These are phyloP conservation scores for Asterionellopsis glacialis DNA, from an alignment of 108 stramenopile genomes.

Conservation along the genomic window DNA sequence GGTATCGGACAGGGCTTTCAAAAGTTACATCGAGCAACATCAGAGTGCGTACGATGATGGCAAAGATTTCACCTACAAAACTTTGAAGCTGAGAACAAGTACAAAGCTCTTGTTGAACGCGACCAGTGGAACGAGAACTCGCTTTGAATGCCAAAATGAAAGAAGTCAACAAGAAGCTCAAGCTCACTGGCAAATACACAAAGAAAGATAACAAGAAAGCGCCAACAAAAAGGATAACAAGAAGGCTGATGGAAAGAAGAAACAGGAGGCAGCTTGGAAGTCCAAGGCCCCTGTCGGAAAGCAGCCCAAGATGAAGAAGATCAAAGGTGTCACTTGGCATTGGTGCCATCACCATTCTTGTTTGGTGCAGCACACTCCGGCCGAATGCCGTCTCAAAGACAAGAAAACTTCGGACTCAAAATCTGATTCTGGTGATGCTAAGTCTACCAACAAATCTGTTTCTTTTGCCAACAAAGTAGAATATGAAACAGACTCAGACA, in stretches of 20 bases:
- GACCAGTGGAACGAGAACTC: conserved; percentile 20
- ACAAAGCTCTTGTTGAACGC: conserved; percentile 8
- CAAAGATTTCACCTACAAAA: conserved; percentile 4
- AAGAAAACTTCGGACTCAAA: too few species aligned
- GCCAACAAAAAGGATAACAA: conserved; percentile 20
- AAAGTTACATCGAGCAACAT: conserved; percentile 7
- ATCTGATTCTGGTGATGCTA: too few species aligned
- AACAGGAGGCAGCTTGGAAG: conserved; percentile 1
- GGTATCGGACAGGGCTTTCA: conserved; percentile 14
- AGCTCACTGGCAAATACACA: conserved; percentile 19
- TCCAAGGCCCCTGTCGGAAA: conserved; percentile 1
- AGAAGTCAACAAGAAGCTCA: conserved; percentile 4
- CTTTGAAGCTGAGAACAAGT: conserved; percentile 28
- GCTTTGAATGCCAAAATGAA: conserved; percentile 23
- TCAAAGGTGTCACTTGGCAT: conserved; percentile 4
- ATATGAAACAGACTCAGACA: too few species aligned
- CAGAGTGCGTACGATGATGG: conserved; percentile 6
- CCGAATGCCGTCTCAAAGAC: too few species aligned
- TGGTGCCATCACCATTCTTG: conserved; percentile 9
- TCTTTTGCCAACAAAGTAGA: too few species aligned
- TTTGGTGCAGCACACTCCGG: background rate
- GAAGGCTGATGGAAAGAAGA: conserved; percentile 12
- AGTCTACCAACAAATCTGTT: too few species aligned
- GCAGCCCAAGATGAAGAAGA: background rate
- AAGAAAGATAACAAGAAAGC: conserved; percentile 13